Percentiles rank a stretch among this genome's conserved stretches.
These are phyloP conservation scores for Trypanosoma congolense DNA, from an alignment of 208 protist species.

Conservation along the genomic window DNA sequence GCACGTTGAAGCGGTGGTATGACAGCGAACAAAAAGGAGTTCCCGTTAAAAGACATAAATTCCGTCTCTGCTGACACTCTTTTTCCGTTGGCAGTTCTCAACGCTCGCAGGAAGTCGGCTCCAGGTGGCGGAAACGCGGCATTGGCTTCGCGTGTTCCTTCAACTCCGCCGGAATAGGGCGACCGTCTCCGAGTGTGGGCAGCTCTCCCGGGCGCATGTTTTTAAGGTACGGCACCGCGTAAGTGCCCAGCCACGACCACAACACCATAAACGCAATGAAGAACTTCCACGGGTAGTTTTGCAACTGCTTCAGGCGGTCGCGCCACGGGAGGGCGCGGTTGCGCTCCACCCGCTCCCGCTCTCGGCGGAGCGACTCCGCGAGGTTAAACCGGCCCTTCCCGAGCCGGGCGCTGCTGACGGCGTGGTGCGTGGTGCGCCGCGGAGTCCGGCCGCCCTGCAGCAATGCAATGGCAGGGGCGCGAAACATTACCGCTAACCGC, in stretches of 20 bases:
- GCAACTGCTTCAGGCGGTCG: slow-evolving; percentile 30
- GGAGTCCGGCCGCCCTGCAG: slow-evolving; percentile 8
- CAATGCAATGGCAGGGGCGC: no score
- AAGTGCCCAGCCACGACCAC: slow-evolving; percentile 65
- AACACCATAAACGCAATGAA: slow-evolving; percentile 68
- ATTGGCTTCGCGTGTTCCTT: slow-evolving; percentile 21
- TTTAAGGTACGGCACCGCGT: slow-evolving; percentile 65
- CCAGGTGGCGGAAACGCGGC: slow-evolving; percentile 25
- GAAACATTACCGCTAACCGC: neutral
- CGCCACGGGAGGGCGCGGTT: slow-evolving; percentile 42
- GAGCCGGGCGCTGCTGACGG: slow-evolving; percentile 28
- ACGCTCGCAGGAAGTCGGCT: neutral
- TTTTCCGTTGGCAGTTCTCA: neutral
- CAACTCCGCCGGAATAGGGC: slow-evolving; percentile 28
- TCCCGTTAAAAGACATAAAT: neutral
- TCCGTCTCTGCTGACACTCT: neutral
- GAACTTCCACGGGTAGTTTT: slow-evolving; percentile 67
- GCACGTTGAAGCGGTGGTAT: no score
- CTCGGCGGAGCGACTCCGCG: slow-evolving; percentile 31
- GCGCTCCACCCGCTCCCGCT: slow-evolving; percentile 38
- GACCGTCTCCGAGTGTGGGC: slow-evolving; percentile 25
- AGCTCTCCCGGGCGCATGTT: slow-evolving; percentile 32
- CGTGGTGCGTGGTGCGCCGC: slow-evolving; percentile 35
- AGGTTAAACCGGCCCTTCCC: slow-evolving; percentile 58
- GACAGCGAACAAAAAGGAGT: no score